These are phyloP conservation scores for Cercospora sesami DNA, from an alignment of 2,329 filamentous ascomycete genomes.

Conservation along the genomic window DNA sequence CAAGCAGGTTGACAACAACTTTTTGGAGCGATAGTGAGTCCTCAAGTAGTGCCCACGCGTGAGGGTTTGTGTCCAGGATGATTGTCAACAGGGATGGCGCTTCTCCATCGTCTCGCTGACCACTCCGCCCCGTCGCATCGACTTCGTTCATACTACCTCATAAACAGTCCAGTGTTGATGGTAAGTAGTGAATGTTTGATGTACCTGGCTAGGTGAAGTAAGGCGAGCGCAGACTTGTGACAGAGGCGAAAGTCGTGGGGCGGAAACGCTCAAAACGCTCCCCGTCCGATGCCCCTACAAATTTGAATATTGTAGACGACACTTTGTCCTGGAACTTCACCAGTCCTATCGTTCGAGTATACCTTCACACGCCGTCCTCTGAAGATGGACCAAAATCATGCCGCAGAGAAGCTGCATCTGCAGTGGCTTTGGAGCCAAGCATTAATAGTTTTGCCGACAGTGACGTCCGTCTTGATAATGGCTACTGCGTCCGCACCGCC, in stretches of 20 bases:
- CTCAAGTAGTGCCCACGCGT: conserved; percentile 82
- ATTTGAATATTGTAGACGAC: background rate
- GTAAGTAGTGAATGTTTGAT: background rate
- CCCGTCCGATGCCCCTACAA: background rate
- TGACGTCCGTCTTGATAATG: background rate
- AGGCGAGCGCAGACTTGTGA: conserved; percentile 1
- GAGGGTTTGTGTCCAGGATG: conserved; percentile 93
- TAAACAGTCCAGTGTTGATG: background rate
- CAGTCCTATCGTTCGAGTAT: background rate
- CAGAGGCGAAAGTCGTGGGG: background rate
- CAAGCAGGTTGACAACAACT: conserved; percentile 82
- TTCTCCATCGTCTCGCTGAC: conserved; percentile 39
- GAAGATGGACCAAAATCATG: background rate
- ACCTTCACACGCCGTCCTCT: background rate
- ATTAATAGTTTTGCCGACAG: background rate
- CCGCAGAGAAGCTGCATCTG: background rate
- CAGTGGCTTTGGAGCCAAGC: background rate
- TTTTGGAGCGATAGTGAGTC: conserved; percentile 75
- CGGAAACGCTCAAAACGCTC: background rate
- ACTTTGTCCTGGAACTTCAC: background rate
- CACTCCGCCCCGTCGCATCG: conserved; percentile 55
- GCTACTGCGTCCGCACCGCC: background rate
- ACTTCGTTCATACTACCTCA: conserved; percentile 60
- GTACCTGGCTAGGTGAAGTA: background rate
- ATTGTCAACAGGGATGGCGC: conserved; percentile 83